A percentile compares a stretch with the other conserved stretches of the same genome.
These are phyloP conservation scores for Colletotrichum falcatum DNA, from an alignment of 2,329 filamentous ascomycete genomes.

Conservation along the genomic window DNA sequence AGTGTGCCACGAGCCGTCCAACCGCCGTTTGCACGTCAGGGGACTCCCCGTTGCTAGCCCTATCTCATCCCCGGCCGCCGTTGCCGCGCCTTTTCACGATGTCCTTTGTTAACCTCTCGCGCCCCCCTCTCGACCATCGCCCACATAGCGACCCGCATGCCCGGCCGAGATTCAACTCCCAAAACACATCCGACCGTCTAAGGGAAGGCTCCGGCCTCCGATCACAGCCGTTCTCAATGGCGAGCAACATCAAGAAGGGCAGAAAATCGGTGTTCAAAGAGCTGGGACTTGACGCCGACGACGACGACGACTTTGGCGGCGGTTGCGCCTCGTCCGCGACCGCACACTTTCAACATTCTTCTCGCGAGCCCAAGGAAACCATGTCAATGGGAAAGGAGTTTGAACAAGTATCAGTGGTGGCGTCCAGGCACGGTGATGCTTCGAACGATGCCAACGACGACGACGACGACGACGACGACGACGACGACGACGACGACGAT, in stretches of 20 bases:
- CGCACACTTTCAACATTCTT: slow-evolving; percentile 9
- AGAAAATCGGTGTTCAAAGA: slow-evolving; percentile 66
- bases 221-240: slow-evolving; percentile 55
- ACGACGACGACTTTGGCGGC: slow-evolving; percentile 53
- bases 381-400: slow-evolving; percentile 48
- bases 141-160: slow-evolving; percentile 41
- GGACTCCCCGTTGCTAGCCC: slow-evolving; percentile 8
- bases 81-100: slow-evolving; percentile 30
- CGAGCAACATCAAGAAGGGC: slow-evolving; percentile 60
- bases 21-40: slow-evolving; percentile 27
- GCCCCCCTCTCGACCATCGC: slow-evolving; percentile 32
- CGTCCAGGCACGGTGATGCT: slow-evolving; percentile 18
- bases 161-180: slow-evolving; percentile 64
- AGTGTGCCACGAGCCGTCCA: slow-evolving; percentile 24
- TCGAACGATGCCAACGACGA: slow-evolving; percentile 35
- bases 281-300: slow-evolving; percentile 57
- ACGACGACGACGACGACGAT: slow-evolving; percentile 7
- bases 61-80: slow-evolving; percentile 9
- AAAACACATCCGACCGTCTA: slow-evolving; percentile 63
- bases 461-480: slow-evolving; percentile 6
- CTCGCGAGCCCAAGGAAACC: slow-evolving; percentile 35
- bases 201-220: slow-evolving; percentile 59
- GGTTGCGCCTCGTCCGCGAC: slow-evolving; percentile 27
- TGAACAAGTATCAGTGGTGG: slow-evolving; percentile 47
- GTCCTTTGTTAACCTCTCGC: slow-evolving; percentile 39